Evolutionary conservation across 2,329 filamentous ascomycete genomes (phyloP).

Genomic region (Chaetomium globosum): DNA sequence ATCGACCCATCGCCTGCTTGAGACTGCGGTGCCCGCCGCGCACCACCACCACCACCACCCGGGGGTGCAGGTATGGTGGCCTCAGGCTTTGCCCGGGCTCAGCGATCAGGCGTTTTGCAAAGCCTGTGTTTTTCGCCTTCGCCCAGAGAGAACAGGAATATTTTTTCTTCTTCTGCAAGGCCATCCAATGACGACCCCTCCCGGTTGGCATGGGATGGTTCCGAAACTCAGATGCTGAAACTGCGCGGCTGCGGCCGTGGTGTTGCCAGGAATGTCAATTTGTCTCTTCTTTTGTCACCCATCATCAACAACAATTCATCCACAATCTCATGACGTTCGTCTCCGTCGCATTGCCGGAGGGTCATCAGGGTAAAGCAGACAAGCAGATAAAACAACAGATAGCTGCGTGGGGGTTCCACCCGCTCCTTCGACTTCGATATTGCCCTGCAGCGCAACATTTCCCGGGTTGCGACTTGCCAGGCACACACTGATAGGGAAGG

Average conservation of each 20-base stretch:
- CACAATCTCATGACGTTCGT: neutral
- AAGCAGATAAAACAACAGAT: slow-evolving; percentile 26
- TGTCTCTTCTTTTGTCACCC: neutral
- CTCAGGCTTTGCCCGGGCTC: slow-evolving; percentile 26
- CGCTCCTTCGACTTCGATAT: slow-evolving; percentile 20
- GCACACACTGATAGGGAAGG: slow-evolving; percentile 15
- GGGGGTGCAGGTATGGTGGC: slow-evolving; percentile 22
- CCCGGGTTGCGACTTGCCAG: slow-evolving; percentile 19
- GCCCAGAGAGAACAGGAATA: slow-evolving; percentile 20
- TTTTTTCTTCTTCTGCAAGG: slow-evolving; percentile 18
- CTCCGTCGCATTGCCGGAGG: slow-evolving; percentile 12
- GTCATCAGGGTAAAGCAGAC: slow-evolving; percentile 29
- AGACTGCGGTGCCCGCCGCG: neutral
- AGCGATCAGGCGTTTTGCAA: slow-evolving; percentile 35
- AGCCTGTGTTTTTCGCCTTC: slow-evolving; percentile 30
- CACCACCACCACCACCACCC: slow-evolving; percentile 15
- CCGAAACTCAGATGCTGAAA: slow-evolving; percentile 33
- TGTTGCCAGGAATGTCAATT: slow-evolving; percentile 23
- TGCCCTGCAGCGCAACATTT: slow-evolving; percentile 23
- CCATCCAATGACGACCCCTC: slow-evolving; percentile 31
- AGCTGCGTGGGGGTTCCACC: slow-evolving; percentile 32
- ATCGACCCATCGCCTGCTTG: slow-evolving; percentile 5
- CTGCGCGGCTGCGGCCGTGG: slow-evolving; percentile 24
- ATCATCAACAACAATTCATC: slow-evolving; percentile 7
- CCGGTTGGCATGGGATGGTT: slow-evolving; percentile 14